Percentiles rank a stretch among this genome's conserved stretches.
These are phyloP conservation scores for Fraxinus latifolia DNA, from an alignment of 305 asterid species.

Conservation along the genomic window DNA sequence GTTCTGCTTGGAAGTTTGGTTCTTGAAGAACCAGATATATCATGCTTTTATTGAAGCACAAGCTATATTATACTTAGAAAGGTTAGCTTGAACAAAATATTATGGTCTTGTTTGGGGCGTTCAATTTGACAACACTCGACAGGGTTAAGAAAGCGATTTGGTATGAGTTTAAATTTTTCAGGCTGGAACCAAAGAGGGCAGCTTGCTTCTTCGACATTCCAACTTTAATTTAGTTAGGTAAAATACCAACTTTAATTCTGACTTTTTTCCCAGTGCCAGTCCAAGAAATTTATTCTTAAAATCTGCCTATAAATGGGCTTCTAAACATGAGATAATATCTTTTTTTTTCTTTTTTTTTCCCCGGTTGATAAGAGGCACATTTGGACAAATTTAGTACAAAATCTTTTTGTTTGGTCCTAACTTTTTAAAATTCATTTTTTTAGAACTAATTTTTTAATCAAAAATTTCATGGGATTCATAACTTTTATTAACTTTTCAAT, in stretches of 20 bases:
- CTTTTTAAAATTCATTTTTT: too few relatives aligned
- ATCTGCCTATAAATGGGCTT: slow-evolving; percentile 15
- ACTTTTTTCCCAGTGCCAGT: slow-evolving; percentile 21
- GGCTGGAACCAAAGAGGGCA: slow-evolving; percentile 9
- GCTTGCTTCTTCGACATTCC: slow-evolving; percentile 34
- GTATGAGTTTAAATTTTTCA: not conserved
- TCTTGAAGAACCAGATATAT: not conserved
- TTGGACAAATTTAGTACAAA: not conserved
- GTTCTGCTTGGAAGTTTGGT: not conserved
- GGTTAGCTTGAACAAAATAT: not conserved
- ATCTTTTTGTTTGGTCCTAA: not conserved
- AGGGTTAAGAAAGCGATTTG: not conserved
- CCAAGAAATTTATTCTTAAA: not conserved
- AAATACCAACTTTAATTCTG: slow-evolving; percentile 27
- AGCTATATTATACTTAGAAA: not conserved
- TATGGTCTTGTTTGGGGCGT: not conserved
- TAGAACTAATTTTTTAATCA: not conserved
- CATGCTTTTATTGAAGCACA: not conserved
- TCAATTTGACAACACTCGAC: not conserved
- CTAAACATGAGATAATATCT: not conserved
- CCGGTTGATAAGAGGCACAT: not conserved
- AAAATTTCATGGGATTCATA: too few relatives aligned
- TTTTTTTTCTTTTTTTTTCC: not conserved
- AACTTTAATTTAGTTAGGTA: slow-evolving; percentile 27
- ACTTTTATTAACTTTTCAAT: too few relatives aligned